These are phyloP conservation scores for Elymus sibiricus DNA, from an alignment of 176 grass and related monocot species.

Conservation along the genomic window DNA sequence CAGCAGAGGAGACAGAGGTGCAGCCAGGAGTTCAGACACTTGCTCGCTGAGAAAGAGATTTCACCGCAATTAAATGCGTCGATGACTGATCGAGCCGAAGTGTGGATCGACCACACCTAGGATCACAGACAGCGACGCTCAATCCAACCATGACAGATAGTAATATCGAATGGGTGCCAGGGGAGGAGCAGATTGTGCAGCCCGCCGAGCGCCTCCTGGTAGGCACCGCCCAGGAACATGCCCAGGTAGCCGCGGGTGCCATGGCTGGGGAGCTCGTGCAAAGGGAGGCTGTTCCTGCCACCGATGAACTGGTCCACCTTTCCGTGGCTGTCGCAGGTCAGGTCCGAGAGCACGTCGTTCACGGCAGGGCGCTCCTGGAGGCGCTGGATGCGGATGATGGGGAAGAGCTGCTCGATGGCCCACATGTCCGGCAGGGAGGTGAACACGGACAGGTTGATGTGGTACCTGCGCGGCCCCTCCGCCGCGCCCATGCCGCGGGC, in stretches of 20 bases:
- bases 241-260: slow-evolving; percentile 46
- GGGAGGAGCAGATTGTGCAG: slow-evolving; percentile 74
- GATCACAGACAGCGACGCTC: too few species aligned
- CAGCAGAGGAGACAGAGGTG: too few species aligned
- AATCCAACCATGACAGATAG: too few species aligned
- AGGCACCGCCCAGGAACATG: slow-evolving; percentile 95
- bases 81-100: too few species aligned
- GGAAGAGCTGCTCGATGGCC: slow-evolving; percentile 91
- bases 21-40: too few species aligned
- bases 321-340: slow-evolving; percentile 94
- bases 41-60: too few species aligned
- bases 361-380: slow-evolving; percentile 60
- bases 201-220: slow-evolving; percentile 92
- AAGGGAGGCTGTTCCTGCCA: slow-evolving; percentile 64
- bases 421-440: slow-evolving; percentile 90
- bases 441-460: slow-evolving; percentile 88
- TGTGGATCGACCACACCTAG: too few species aligned
- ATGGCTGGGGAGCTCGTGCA: slow-evolving; percentile 61
- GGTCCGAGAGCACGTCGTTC: slow-evolving; percentile 61
- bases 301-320: slow-evolving; percentile 76
- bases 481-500: too few species aligned
- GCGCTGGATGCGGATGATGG: slow-evolving; percentile 78
- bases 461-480: slow-evolving; percentile 58
- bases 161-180: too few species aligned
- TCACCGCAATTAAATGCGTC: too few species aligned